Evolutionary conservation across 306 rosid genomes (phyloP).

Genomic region (Prunus salicina): DNA sequence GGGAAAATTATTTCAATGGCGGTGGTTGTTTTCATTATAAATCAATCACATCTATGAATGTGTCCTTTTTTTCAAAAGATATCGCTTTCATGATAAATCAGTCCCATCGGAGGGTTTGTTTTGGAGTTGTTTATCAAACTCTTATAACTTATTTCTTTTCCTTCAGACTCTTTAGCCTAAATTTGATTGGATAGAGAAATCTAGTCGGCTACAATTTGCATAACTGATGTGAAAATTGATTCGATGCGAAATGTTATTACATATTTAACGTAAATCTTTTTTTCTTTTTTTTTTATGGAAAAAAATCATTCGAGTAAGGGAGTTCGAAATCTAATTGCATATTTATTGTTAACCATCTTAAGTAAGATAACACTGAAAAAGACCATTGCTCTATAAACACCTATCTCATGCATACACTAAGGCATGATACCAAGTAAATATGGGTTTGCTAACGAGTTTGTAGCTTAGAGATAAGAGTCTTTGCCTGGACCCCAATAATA

Average conservation of each 20-base stretch:
- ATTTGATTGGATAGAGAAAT: neutral
- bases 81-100: conserved; percentile 5
- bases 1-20: neutral
- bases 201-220: conserved; percentile 7
- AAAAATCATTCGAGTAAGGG: too few species aligned
- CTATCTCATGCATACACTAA: too few species aligned
- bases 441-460: too few species aligned
- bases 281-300: too few species aligned
- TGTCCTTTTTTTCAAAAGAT: neutral
- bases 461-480: too few species aligned
- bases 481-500: fast-evolving
- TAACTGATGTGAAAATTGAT: neutral
- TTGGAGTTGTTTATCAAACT: conserved; percentile 65
- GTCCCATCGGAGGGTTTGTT: neutral
- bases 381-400: too few species aligned
- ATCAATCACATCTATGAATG: neutral
- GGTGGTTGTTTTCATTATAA: neutral
- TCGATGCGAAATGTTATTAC: neutral
- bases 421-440: too few species aligned
- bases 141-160: conserved; percentile 28
- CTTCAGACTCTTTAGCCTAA: conserved; percentile 2
- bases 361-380: too few species aligned
- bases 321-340: too few species aligned
- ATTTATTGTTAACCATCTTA: too few species aligned
- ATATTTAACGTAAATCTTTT: too few species aligned